phyloP scores from a whole-genome alignment of 1,284 basidiomycete genomes.

The Laetiporus sulphureus region DNA sequence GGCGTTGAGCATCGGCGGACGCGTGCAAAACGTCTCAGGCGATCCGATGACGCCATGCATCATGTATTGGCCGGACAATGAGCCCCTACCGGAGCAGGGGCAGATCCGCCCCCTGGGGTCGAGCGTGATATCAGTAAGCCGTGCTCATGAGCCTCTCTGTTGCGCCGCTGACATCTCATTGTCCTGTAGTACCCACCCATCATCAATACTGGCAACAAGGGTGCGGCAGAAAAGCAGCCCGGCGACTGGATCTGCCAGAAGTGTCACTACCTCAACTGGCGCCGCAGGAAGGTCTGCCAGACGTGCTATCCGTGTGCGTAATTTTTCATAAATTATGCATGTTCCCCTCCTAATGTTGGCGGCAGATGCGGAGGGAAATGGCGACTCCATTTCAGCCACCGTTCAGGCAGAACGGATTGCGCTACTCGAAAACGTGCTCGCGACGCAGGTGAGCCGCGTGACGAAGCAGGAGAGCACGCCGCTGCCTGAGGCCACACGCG shows the following conservation, averaged over 20 bases:
- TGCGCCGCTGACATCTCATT: constrained; percentile 4
- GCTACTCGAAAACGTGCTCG: constrained; percentile 60
- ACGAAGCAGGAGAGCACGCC: not conserved
- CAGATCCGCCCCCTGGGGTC: constrained; percentile 62
- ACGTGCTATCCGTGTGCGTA: constrained; percentile 76
- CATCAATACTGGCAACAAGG: constrained; percentile 83
- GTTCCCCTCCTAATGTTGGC: constrained; percentile 9
- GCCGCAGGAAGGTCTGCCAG: constrained; percentile 82
- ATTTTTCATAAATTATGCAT: constrained; percentile 7
- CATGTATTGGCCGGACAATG: constrained; percentile 86
- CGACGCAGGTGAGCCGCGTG: constrained; percentile 36
- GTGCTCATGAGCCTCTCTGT: not conserved
- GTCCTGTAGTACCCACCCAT: constrained; percentile 68
- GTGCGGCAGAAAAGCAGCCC: constrained; percentile 80
- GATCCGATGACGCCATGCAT: constrained; percentile 67
- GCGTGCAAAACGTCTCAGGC: constrained; percentile 67
- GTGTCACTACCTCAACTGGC: constrained; percentile 84
- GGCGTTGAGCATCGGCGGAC: constrained; percentile 63
- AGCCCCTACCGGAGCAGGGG: constrained; percentile 66
- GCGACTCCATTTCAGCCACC: constrained; percentile 73
- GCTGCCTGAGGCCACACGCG: not conserved
- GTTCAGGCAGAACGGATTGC: constrained; percentile 80
- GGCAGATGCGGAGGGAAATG: constrained; percentile 75
- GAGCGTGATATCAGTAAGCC: constrained; percentile 46
- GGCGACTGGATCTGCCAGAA: constrained; percentile 87